phyloP scores from a whole-genome alignment of 176 grass and related monocot species.

The Carex scoparia region DNA sequence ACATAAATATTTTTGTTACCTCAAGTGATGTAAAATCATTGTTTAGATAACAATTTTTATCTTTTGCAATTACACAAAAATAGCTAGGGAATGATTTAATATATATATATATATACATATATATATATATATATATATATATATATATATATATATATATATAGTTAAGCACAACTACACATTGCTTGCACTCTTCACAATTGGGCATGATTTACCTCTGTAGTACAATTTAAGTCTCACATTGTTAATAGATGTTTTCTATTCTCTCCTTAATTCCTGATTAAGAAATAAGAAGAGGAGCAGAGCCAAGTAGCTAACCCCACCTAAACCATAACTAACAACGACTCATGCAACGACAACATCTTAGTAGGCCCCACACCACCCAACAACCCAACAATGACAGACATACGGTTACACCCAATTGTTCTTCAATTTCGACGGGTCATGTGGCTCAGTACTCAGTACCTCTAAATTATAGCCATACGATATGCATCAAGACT shows the following conservation, averaged over 20 bases:
- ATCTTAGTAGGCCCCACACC: neutral
- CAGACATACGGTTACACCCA: neutral
- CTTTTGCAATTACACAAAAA: no score
- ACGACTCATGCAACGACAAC: neutral
- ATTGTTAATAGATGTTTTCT: neutral
- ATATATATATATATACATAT: no score
- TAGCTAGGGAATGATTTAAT: no score
- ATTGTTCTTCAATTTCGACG: neutral
- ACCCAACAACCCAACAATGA: neutral
- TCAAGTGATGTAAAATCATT: no score
- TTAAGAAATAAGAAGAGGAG: neutral
- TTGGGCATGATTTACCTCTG: neutral
- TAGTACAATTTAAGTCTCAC: neutral
- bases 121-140: no score
- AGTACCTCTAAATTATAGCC: neutral
- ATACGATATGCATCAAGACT: no score
- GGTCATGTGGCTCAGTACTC: neutral
- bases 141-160: no score
- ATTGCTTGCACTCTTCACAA: no score
- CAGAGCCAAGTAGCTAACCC: neutral
- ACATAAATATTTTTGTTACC: no score
- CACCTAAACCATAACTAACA: slow-evolving; percentile 7
- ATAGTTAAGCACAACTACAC: no score
- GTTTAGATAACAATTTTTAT: no score
- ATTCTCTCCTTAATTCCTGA: neutral